A percentile compares a stretch with the other conserved stretches of the same genome.
Evolutionary conservation across 768 basidiomycete species (phyloP).

Genomic region (Trametes meyenii): DNA sequence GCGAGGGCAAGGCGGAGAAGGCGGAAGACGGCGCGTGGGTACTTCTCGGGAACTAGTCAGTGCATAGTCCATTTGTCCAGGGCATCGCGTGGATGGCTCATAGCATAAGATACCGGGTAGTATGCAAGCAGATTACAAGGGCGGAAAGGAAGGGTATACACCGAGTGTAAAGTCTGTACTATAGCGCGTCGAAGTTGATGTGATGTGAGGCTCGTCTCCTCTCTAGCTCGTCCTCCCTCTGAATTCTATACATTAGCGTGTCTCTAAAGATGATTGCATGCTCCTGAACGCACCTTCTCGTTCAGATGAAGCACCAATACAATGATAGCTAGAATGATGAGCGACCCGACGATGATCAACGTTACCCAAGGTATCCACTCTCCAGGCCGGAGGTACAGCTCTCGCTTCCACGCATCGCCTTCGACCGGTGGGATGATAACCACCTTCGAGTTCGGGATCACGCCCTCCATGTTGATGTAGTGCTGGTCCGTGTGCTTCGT

Average conservation of each 20-base stretch:
- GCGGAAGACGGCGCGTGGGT: slow-evolving; percentile 21
- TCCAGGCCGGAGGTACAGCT: slow-evolving; percentile 90
- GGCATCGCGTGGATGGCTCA: not conserved
- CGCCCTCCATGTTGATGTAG: slow-evolving; percentile 92
- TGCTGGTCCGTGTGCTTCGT: slow-evolving; percentile 74
- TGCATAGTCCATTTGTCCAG: not conserved
- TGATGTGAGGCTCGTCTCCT: slow-evolving; percentile 86
- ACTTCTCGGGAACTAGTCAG: slow-evolving; percentile 9
- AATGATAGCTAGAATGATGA: slow-evolving; percentile 72
- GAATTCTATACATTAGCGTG: slow-evolving; percentile 18
- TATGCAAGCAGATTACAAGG: slow-evolving; percentile 6
- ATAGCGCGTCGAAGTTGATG: slow-evolving; percentile 97
- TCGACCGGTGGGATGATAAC: slow-evolving; percentile 82
- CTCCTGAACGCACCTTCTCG: slow-evolving; percentile 72
- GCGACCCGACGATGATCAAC: slow-evolving; percentile 78
- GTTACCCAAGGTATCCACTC: slow-evolving; percentile 99
- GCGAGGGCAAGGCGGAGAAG: slow-evolving; percentile 56
- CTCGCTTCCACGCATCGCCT: slow-evolving; percentile 75
- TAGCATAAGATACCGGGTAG: slow-evolving; percentile 13
- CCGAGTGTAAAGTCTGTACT: slow-evolving; percentile 31
- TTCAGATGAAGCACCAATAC: slow-evolving; percentile 87
- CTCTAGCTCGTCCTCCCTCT: slow-evolving; percentile 96
- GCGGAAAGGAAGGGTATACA: slow-evolving; percentile 5
- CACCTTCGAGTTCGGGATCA: slow-evolving; percentile 96
- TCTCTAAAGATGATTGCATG: slow-evolving; percentile 9